Conservation (phyloP, 345 rosid genomes). For the Brassica incana region DNA sequence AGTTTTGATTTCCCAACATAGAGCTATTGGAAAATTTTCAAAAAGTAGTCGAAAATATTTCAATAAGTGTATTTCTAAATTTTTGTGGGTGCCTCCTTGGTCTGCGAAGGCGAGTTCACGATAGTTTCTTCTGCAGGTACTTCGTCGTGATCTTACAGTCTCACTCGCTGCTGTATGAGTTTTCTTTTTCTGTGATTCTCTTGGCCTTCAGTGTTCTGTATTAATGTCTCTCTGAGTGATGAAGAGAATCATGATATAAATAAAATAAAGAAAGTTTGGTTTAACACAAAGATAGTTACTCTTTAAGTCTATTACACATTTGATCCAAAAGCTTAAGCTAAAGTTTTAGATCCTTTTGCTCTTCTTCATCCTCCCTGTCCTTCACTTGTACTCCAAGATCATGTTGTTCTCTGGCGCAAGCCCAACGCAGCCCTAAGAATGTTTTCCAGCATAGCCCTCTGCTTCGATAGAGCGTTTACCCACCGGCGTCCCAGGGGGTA, state of each 20-base stretch:
- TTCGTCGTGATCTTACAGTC: background rate
- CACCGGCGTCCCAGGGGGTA: slow-evolving; percentile 95
- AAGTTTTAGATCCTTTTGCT: background rate
- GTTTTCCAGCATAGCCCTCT: slow-evolving; percentile 97
- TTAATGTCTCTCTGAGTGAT: background rate
- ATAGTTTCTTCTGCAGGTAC: slow-evolving; percentile 48
- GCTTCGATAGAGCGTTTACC: slow-evolving; percentile 96
- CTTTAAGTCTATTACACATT: slow-evolving; percentile 2
- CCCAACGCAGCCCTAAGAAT: slow-evolving; percentile 89
- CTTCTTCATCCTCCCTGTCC: slow-evolving; percentile 15
- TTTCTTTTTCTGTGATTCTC: background rate
- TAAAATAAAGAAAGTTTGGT: background rate
- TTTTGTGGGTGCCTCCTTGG: slow-evolving; percentile 73
- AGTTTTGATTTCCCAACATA: too few species aligned
- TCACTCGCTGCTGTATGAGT: background rate
- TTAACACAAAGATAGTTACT: slow-evolving; percentile 20
- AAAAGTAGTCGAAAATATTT: too few species aligned
- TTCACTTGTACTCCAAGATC: slow-evolving; percentile 92
- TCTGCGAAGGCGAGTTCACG: slow-evolving; percentile 86
- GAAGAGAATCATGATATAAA: background rate
- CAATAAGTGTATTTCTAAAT: too few species aligned
- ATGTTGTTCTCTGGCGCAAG: slow-evolving; percentile 97
- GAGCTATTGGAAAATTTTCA: too few species aligned
- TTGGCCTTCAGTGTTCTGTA: background rate
- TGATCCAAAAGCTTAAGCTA: slow-evolving; percentile 14